Evolutionary conservation across 352 stramenopile genomes (phyloP).

Genomic region (Globisporangium sylvaticum): DNA sequence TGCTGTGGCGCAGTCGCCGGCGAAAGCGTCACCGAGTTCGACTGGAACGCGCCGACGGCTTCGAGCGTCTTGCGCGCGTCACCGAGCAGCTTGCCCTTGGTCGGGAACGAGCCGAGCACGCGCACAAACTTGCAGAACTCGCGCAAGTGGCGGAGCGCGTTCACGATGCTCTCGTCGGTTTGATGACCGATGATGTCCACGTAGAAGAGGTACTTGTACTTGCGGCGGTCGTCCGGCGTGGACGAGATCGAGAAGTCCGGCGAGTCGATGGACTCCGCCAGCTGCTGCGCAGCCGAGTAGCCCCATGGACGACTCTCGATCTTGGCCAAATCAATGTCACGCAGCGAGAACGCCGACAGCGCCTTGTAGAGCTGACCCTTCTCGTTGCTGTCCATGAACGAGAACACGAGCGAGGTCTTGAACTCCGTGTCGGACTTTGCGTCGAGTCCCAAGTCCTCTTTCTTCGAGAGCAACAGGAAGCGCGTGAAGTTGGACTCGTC

Average conservation of each 20-base stretch:
- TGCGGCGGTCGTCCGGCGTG: constrained; percentile 27
- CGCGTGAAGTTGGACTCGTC: constrained; percentile 93
- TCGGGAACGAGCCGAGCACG: constrained; percentile 82
- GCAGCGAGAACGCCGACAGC: constrained; percentile 56
- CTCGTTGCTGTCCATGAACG: constrained; percentile 59
- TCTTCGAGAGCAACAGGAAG: constrained; percentile 86
- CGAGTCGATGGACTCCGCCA: constrained; percentile 27
- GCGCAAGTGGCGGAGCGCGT: constrained; percentile 72
- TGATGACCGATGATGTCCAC: constrained; percentile 64
- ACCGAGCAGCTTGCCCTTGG: constrained; percentile 56
- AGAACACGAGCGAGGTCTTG: constrained; percentile 77
- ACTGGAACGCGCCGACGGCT: constrained; percentile 39
- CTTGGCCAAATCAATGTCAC: constrained; percentile 66
- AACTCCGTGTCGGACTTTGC: constrained; percentile 35
- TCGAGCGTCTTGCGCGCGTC: constrained; percentile 55
- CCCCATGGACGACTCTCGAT: constrained; percentile 69
- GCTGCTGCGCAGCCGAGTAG: constrained; percentile 53
- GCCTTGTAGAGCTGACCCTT: constrained; percentile 61
- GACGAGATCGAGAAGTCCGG: constrained; percentile 28
- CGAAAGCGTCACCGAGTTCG: constrained; percentile 22
- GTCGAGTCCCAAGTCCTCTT: constrained; percentile 31
- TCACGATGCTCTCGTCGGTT: constrained; percentile 60
- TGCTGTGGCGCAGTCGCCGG: constrained; percentile 20
- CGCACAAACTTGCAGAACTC: constrained; percentile 84
- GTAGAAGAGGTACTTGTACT: constrained; percentile 84